Base-by-base conservation (phyloP, 768 basidiomycete species). In the Phylloporus rhodoxanthus region DNA sequence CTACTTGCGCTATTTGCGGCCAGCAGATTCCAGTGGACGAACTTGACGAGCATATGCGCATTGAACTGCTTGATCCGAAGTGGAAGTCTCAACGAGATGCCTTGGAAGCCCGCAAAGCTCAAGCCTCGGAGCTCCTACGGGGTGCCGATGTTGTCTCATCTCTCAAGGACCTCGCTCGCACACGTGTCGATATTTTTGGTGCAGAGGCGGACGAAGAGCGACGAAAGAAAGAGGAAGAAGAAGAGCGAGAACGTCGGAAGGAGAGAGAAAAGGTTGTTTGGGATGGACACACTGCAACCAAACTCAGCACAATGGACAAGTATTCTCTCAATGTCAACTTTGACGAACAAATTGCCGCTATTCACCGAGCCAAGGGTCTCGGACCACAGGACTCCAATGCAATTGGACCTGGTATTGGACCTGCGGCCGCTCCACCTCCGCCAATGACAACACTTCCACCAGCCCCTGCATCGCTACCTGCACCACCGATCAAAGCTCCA, bases 181-280 rank as follows among this genome's bases (percentile, higher is more conserved):
- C 90, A n/a, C 89, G 95, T 74, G 89, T 91, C 55, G 95, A 99
- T 72, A 88, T 99, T 56, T 99, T 99, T 69, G 92, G 93, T 67
- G 90, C 86, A 1, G 91, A 92, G 60, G 85, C 81, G 45, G 95
- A 95, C 62, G 95, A 97, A 62, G 93, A 94, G 57, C 78, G 85
- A 50, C 79, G 92, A 53, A 87, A 84, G 69, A 78, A 76, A 41
- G 87, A 93, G 59, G 94, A 96, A 55, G 91, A 91, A 44, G 86
- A 87, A 54, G 89, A 92, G 61, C 76, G 81, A 47, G 81, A 84
- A 54, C 80, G 79, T 61, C 76, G 91, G 56, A 87, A 82, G 65
- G 94, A 95, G 66, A 81, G 84, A 65, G 96, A 98, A 70, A 93
- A 89, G 65, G 88, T 91, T 57, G 90, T 97, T 43, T 99, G 96